Base-by-base conservation (phyloP, 1,284 basidiomycete species). In the Marasmius fiardii region DNA sequence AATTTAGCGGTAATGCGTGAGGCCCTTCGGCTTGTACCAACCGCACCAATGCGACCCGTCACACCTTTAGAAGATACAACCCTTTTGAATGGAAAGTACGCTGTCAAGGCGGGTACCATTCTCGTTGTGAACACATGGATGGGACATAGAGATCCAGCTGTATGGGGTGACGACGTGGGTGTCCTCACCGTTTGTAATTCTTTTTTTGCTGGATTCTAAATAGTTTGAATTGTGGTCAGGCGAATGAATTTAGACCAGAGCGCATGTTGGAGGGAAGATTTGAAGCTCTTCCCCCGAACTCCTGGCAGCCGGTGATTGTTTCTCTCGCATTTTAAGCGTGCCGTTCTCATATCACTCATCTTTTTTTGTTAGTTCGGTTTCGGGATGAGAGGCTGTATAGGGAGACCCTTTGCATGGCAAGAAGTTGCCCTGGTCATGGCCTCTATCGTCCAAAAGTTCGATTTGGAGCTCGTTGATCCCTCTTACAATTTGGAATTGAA, bases 121-220 rank as follows among this genome's bases (percentile, higher is more conserved):
- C 62, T 79, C 16, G 56, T 61, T 0, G 60, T 78, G 4, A 61
- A 73, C 7, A 65, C 70, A 2, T 63, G 67, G 45, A 65, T 64
- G 50, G 64, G 73, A 35, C 76, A 78, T 51, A 66, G 71, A 12
- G 79, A 82, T 63, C 73, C 74, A 1, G 63, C 61, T 6, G 73
- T 78, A 0, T 82, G 78, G 76, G 80, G 80, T 2, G 73, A 76
- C 23, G 78, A 82, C 64, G 78, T 77, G 43, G 48, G 76, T 68
- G 11, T 41, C n/a, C 4, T 16, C 16, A 2, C 39, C 2, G 7
- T 20, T 4, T n/a, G n/a, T n/a, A n/a, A n/a, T n/a, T n/a, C n/a
- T n/a, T 41, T n/a, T 41, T 41, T 20, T n/a, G 16, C 28, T 14
- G n/a, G n/a, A n/a, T n/a, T n/a, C n/a, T n/a, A n/a, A n/a, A n/a